A percentile compares a stretch with the other conserved stretches of the same genome.
phyloP scores from a whole-genome alignment of 768 basidiomycete species.

The Lentinula lateritia region DNA sequence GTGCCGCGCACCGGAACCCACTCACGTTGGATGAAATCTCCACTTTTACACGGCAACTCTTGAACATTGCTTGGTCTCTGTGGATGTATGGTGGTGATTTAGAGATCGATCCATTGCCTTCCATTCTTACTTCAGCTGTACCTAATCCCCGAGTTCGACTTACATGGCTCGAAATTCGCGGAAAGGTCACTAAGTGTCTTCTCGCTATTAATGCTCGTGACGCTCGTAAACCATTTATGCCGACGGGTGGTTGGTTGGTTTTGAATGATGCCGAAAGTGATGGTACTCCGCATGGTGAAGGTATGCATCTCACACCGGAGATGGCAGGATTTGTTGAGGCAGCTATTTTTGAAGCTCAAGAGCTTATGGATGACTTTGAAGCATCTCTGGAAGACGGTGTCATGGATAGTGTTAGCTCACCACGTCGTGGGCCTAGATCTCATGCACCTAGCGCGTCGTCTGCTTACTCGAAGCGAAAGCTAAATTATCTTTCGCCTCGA shows the following conservation, averaged over 20 bases:
- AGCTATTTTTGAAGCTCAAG: constrained; percentile 69
- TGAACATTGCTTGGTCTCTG: constrained; percentile 74
- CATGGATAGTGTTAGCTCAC: background rate
- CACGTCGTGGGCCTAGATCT: background rate
- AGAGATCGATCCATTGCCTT: constrained; percentile 15
- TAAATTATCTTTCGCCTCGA: constrained; percentile 75
- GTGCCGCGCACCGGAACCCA: constrained; percentile 54
- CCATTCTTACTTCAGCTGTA: constrained; percentile 30
- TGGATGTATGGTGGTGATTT: constrained; percentile 1
- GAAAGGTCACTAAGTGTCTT: constrained; percentile 72
- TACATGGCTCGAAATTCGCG: constrained; percentile 67
- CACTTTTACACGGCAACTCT: constrained; percentile 66
- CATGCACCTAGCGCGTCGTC: background rate
- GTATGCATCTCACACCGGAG: constrained; percentile 34
- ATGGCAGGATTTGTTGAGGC: constrained; percentile 77
- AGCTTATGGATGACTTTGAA: constrained; percentile 20
- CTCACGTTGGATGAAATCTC: constrained; percentile 77
- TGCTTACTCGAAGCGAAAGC: constrained; percentile 47
- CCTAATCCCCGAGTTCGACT: constrained; percentile 33
- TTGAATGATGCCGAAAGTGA: constrained; percentile 26
- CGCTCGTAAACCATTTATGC: constrained; percentile 79
- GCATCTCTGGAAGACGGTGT: background rate
- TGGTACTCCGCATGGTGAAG: background rate
- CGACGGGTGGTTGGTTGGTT: constrained; percentile 81
- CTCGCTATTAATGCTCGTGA: constrained; percentile 84